Conservation (phyloP, 148 eudicot species). For the Selenicereus undatus region DNA sequence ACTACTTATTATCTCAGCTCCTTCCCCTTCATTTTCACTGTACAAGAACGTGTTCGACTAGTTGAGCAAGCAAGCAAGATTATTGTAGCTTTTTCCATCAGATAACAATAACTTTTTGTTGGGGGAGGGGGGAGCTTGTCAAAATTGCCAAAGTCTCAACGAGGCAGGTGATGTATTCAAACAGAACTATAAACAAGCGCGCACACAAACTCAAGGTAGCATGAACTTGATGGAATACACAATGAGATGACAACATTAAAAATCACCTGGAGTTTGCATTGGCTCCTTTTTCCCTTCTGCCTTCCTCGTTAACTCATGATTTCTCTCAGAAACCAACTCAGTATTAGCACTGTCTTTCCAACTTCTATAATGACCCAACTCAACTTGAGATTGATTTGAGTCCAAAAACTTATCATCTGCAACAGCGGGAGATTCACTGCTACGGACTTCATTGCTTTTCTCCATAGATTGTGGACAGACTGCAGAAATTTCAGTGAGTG, state of each 20-base stretch:
- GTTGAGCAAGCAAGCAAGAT: too few species aligned
- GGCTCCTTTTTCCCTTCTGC: background rate
- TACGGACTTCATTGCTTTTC: background rate
- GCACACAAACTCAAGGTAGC: background rate
- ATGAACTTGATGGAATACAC: background rate
- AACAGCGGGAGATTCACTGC: background rate
- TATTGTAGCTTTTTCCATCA: too few species aligned
- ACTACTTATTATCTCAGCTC: background rate
- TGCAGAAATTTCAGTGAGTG: background rate
- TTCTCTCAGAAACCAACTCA: background rate
- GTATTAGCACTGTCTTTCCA: background rate
- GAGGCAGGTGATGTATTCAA: background rate
- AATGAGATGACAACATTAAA: background rate
- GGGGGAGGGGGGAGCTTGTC: background rate
- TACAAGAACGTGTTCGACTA: background rate
- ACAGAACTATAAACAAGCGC: background rate
- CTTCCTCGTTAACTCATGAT: background rate
- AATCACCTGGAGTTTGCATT: background rate
- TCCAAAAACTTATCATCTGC: background rate
- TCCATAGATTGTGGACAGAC: background rate
- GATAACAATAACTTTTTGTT: too few species aligned
- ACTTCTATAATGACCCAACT: background rate
- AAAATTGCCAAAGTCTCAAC: background rate
- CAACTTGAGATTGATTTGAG: background rate
- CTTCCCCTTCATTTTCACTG: background rate